These are phyloP conservation scores for Rhipidocladum racemiflorum DNA, from an alignment of 176 grass and related monocot species.

Conservation along the genomic window DNA sequence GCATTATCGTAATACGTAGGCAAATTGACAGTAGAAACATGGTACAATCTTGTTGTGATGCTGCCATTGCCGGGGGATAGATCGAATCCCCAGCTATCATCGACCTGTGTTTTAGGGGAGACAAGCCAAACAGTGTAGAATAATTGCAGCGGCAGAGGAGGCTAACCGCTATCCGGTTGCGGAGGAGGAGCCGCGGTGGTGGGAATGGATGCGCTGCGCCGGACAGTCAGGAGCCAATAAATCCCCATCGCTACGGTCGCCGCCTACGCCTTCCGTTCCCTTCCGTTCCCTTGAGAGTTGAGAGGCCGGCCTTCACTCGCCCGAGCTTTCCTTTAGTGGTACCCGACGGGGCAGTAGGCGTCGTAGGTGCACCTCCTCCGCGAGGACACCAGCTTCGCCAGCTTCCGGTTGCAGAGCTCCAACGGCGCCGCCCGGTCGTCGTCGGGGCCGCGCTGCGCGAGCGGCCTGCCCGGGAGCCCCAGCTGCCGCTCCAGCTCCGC, in stretches of 20 bases:
- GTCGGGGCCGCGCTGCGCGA: neutral
- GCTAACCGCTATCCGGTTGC: neutral
- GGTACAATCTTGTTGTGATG: neutral
- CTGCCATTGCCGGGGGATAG: neutral
- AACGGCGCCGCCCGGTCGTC: conserved; percentile 40
- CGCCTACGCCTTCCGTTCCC: no score
- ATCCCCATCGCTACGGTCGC: no score
- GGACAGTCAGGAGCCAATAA: no score
- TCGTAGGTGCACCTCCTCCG: conserved; percentile 79
- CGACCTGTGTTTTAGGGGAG: neutral
- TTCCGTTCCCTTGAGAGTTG: no score
- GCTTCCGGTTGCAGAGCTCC: conserved; percentile 80
- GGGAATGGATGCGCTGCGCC: neutral
- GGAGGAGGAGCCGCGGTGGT: neutral
- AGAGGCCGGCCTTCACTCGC: no score
- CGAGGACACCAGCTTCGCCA: conserved; percentile 58
- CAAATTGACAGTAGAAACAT: neutral
- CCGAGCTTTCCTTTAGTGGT: conserved; percentile 15
- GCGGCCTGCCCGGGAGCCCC: conserved; percentile 41
- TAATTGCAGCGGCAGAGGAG: neutral
- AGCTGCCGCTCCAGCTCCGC: conserved; percentile 75
- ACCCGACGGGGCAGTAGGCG: conserved; percentile 36
- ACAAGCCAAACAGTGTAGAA: neutral
- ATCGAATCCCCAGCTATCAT: neutral
- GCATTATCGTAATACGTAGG: neutral